Percentiles rank a stretch among this genome's conserved stretches.
phyloP scores from a whole-genome alignment of 805 yeast species.

The Hemisphaericaspora nanyangensis region DNA sequence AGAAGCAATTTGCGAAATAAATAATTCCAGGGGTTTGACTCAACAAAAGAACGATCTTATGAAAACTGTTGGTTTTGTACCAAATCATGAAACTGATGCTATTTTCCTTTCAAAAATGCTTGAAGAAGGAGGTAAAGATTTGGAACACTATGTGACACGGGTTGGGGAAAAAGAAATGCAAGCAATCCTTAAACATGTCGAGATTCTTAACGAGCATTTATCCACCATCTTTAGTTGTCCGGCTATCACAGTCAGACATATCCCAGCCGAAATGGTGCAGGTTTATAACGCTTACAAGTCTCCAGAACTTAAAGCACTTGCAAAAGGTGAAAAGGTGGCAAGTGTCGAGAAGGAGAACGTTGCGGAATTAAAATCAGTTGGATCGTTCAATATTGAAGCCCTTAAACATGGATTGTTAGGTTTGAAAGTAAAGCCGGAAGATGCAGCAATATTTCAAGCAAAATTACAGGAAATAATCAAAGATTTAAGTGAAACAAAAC shows the following conservation, averaged over 20 bases:
- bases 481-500: conserved; percentile 19
- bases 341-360: conserved; percentile 24
- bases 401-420: conserved; percentile 69
- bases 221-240: conserved; percentile 26
- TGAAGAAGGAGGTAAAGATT: conserved; percentile 11
- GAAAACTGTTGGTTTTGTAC: conserved; percentile 20
- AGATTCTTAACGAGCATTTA: conserved; percentile 50
- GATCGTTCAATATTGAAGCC: conserved; percentile 72
- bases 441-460: conserved; percentile 5
- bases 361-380: conserved; percentile 59
- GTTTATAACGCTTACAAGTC: conserved; percentile 18
- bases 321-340: conserved; percentile 6
- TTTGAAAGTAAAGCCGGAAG: conserved; percentile 18
- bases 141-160: too few species aligned
- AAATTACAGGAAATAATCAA: conserved; percentile 23
- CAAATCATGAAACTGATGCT: conserved; percentile 59
- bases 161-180: conserved; percentile 8
- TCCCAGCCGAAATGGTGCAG: conserved; percentile 31
- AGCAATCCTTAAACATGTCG: conserved; percentile 45
- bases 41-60: conserved; percentile 38
- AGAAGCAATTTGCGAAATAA: conserved; percentile 29
- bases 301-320: neutral
- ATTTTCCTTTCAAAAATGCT: conserved; percentile 47
- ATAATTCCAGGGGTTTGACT: conserved; percentile 37
- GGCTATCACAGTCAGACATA: conserved; percentile 21